Base-by-base conservation (phyloP, 768 basidiomycete species). In the Mycena crocata region DNA sequence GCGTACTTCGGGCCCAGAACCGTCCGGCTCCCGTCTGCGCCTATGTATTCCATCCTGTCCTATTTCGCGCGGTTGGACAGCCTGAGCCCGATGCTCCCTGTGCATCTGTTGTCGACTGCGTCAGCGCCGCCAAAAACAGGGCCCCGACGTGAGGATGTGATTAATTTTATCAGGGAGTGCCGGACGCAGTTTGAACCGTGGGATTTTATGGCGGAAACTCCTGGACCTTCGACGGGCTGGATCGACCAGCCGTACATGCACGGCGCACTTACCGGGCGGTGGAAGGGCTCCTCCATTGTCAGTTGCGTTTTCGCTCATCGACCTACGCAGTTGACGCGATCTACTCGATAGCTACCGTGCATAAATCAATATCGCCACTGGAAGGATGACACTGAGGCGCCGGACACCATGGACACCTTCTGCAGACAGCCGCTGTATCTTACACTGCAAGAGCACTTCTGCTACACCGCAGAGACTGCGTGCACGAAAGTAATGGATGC, bases 281-380 rank as follows among this genome's bases (percentile, higher is more conserved):
- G 85, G 86, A 79, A 81, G 57, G 86, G 86, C 3, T 83, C 85
- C 12, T 81, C 77, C 42, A 80, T 86, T 15, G 87, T 87, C 67
- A 59, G 83, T 67, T 24, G 31, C 12, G 35, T 30, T 24, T 14
- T 55, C 48, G 59, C 35, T 40, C 24, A 31, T 31, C 48, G 3
- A 30, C 5, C 15, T 8, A 8, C 21, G 40, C 39, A 44, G 64
- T 26, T 31, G 21, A 39, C 28, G 14, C 46, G 34, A 44, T 44
- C 49, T 37, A 44, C 62, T 30, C 57, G 6, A 48, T 44, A 86
- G 86, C 75, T 79, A 15, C 81, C 83, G 6, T 81, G 66, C 70
- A 62, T 76, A 23, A 76, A 80, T n/a, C 74, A 75, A 31, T 86
- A 85, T 64, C 67, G 69, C 40, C 67, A 74, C 10, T 84, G 85